Evolutionary conservation across 176 grass and related monocot species (phyloP), one percentile per base, ranked within the genome.

Genomic region (Aegilops longissima): DNA sequence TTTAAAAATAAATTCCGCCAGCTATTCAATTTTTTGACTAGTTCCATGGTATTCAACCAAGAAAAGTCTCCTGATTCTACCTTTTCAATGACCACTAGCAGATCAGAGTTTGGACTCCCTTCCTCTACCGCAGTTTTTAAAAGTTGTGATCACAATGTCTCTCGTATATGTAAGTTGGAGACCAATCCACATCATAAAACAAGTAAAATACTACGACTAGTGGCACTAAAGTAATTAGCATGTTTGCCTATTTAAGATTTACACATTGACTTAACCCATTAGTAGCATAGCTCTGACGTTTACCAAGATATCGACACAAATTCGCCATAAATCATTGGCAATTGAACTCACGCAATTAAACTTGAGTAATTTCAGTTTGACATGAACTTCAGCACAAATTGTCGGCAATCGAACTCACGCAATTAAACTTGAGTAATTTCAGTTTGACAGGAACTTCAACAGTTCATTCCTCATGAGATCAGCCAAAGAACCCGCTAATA

Each of bases 151-250:
- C 29, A 24, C 42, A 83, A 70, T 25, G 16, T 80, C 13, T 39
- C 14, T 69, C 9, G 14, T 42, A 40, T 40, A 42, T 42, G 61
- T 40, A 76, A 87, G 81, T 81, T 87, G 89, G 85, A 84, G 81
- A 84, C n/a, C 85, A 85, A 85, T 88, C 86, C 2, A 67, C 49
- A 77, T 88, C 73, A 59, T 6, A 52, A 52, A 51, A 5, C 49
- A 52, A 52, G 49, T 5, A 52, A 14, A 52, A 51, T 6, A 76
- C 27, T 61, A 82, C 6, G 20, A 25, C 71, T 23, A 10, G 3
- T 20, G 29, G 27, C 24, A 66, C 62, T 66, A 75, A 17, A 49
- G 23, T 25, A 36, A 51, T 58, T 2, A 58, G 42, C 80, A 38
- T 71, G 66, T 67, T 42, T 49, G 12, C 12, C 12, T 45, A 4